A percentile compares a stretch with the other conserved stretches of the same genome.
These are phyloP conservation scores for Pichia sp. DNA, from an alignment of 1,139 yeast species.

Conservation along the genomic window DNA sequence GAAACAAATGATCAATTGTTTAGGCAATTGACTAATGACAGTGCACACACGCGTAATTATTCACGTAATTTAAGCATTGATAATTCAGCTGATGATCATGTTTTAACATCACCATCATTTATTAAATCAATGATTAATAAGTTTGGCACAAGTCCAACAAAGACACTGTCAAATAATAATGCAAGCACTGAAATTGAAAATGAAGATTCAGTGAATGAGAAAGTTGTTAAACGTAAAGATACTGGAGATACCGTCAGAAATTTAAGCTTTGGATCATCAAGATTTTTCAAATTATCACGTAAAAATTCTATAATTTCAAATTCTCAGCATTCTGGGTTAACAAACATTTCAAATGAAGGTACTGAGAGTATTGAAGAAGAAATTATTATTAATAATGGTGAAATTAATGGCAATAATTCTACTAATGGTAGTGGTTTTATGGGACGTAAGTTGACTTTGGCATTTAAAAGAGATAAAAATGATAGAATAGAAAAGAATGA, in stretches of 20 bases:
- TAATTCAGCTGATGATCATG: neutral
- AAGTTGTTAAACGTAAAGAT: neutral
- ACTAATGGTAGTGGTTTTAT: conserved; percentile 8
- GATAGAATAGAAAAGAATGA: conserved; percentile 7
- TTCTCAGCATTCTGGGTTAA: conserved; percentile 2
- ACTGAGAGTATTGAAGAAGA: neutral
- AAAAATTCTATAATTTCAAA: conserved; percentile 10
- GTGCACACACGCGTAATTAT: neutral
- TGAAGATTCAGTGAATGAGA: conserved; percentile 20
- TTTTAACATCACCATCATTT: conserved; percentile 25
- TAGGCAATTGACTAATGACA: neutral
- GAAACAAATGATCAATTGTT: neutral
- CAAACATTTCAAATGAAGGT: conserved; percentile 1
- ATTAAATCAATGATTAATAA: conserved; percentile 26
- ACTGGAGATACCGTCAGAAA: conserved; percentile 2
- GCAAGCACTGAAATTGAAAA: conserved; percentile 1
- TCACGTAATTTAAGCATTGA: neutral
- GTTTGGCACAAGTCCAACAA: conserved; percentile 29
- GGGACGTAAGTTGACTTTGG: conserved; percentile 15
- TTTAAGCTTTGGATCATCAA: conserved; percentile 18
- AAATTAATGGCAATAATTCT: neutral
- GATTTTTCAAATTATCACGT: conserved; percentile 24
- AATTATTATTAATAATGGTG: neutral
- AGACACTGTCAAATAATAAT: conserved; percentile 15
- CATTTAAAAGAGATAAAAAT: conserved; percentile 17